Evolutionary conservation across 2,329 filamentous ascomycete species (phyloP).

Genomic region (Sporothrix globosa): DNA sequence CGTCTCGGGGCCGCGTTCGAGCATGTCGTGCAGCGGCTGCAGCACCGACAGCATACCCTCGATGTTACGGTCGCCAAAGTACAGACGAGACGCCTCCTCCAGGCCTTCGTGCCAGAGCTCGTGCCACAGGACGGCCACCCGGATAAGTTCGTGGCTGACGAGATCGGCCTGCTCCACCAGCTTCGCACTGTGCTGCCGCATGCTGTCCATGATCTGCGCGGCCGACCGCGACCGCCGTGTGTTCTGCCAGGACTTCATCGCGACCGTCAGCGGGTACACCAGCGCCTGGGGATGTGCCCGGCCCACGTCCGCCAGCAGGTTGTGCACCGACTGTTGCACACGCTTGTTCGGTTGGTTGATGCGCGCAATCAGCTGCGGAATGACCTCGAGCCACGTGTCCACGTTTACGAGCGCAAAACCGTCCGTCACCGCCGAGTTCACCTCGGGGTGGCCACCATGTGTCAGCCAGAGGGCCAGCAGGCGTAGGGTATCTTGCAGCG

Average conservation of each 20-base stretch:
- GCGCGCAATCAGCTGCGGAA: slow-evolving; percentile 92
- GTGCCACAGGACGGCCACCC: slow-evolving; percentile 96
- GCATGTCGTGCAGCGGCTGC: slow-evolving; percentile 84
- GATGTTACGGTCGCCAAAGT: slow-evolving; percentile 97
- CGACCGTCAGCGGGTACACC: slow-evolving; percentile 95
- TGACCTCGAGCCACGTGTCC: slow-evolving; percentile 98
- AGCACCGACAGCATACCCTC: slow-evolving; percentile 95
- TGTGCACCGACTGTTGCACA: slow-evolving; percentile 88
- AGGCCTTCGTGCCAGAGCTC: slow-evolving; percentile 98
- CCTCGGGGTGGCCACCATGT: slow-evolving; percentile 84
- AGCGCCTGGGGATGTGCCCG: slow-evolving; percentile 93
- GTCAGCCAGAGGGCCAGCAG: slow-evolving; percentile 95
- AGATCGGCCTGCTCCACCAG: slow-evolving; percentile 94
- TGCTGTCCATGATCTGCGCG: slow-evolving; percentile 93
- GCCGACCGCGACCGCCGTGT: slow-evolving; percentile 84
- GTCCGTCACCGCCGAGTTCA: slow-evolving; percentile 85
- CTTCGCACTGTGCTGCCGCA: slow-evolving; percentile 90
- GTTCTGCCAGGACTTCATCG: slow-evolving; percentile 90
- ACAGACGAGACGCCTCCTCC: slow-evolving; percentile 92
- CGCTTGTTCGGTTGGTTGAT: slow-evolving; percentile 94
- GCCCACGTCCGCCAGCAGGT: slow-evolving; percentile 88
- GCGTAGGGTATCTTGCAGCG: slow-evolving; percentile 90
- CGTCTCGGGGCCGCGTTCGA: slow-evolving; percentile 90
- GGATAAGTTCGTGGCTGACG: slow-evolving; percentile 94
- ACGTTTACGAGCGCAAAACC: slow-evolving; percentile 91